phyloP scores from a whole-genome alignment of 1,284 basidiomycete species.

The Tylopilus sp. region DNA sequence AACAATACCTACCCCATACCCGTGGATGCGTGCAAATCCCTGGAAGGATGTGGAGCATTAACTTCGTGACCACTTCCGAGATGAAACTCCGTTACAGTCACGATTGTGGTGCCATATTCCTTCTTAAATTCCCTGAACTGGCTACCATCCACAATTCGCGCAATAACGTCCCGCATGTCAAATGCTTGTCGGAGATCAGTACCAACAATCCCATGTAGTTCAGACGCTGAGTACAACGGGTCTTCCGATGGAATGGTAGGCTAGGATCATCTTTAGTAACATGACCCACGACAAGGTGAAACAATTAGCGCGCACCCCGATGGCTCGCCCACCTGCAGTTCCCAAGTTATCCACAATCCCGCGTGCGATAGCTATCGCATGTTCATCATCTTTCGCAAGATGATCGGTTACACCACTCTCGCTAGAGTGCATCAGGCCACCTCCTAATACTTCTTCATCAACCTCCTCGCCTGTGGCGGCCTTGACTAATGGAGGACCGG shows the following conservation, averaged over 20 bases:
- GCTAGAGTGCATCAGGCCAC: constrained; percentile 91
- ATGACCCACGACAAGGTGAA: neutral
- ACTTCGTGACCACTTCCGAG: neutral
- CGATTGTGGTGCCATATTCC: constrained; percentile 87
- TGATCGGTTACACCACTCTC: constrained; percentile 95
- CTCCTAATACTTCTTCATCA: constrained; percentile 89
- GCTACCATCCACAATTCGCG: constrained; percentile 88
- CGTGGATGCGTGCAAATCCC: constrained; percentile 91
- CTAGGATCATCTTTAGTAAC: constrained; percentile 37
- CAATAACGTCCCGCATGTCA: constrained; percentile 92
- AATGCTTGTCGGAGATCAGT: constrained; percentile 85
- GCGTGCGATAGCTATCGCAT: constrained; percentile 83
- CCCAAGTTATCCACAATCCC: constrained; percentile 81
- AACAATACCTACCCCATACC: constrained; percentile 84
- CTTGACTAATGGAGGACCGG: constrained; percentile 92
- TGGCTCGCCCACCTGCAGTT: constrained; percentile 47
- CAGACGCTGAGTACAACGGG: constrained; percentile 77
- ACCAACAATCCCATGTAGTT: constrained; percentile 89
- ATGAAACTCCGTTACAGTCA: constrained; percentile 59
- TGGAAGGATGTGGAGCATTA: constrained; percentile 30
- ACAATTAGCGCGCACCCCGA: constrained; percentile 42
- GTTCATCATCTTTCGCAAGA: constrained; percentile 83
- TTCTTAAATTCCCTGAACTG: constrained; percentile 94
- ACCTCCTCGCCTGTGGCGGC: constrained; percentile 93
- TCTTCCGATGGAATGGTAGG: constrained; percentile 58